Conservation (phyloP, 176 grass and related monocot genomes). For the Phoenix dactylifera region DNA sequence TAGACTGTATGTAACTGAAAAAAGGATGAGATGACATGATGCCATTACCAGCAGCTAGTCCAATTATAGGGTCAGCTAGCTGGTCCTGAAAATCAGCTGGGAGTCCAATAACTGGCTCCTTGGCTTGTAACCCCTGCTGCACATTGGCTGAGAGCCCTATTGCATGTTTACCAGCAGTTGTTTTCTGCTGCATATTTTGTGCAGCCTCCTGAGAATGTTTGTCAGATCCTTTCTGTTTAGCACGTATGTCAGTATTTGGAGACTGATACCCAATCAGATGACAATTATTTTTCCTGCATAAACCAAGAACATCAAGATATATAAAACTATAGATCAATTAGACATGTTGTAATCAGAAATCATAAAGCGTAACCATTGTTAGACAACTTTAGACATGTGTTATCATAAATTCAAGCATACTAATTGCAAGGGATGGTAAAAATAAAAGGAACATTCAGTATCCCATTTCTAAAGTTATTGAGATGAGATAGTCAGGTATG, state of each 20-base stretch:
- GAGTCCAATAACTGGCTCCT: slow-evolving; percentile 16
- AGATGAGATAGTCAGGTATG: too few relatives aligned
- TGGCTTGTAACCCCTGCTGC: slow-evolving; percentile 33
- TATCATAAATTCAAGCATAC: too few relatives aligned
- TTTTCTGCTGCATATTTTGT: slow-evolving; percentile 21
- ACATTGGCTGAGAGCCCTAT: slow-evolving; percentile 29
- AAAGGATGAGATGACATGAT: slow-evolving; percentile 13
- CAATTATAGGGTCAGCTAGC: not conserved
- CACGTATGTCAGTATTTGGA: not conserved
- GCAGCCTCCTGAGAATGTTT: slow-evolving; percentile 33
- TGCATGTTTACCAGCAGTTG: slow-evolving; percentile 7
- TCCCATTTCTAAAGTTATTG: too few relatives aligned
- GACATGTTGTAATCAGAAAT: too few relatives aligned
- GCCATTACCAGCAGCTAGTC: slow-evolving; percentile 1
- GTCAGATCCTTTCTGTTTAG: slow-evolving; percentile 36
- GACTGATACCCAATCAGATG: slow-evolving; percentile 82
- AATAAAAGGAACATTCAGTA: too few relatives aligned
- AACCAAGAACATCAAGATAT: slow-evolving; percentile 5
- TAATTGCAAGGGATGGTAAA: too few relatives aligned
- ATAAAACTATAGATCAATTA: slow-evolving; percentile 5
- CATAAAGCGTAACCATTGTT: too few relatives aligned
- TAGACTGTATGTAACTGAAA: slow-evolving; percentile 6
- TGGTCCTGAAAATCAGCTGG: slow-evolving; percentile 25
- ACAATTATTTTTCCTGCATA: slow-evolving; percentile 57
- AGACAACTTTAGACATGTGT: too few relatives aligned